These are phyloP conservation scores for Scutellaria baicalensis DNA, from an alignment of 257 asterid genomes.

Conservation along the genomic window DNA sequence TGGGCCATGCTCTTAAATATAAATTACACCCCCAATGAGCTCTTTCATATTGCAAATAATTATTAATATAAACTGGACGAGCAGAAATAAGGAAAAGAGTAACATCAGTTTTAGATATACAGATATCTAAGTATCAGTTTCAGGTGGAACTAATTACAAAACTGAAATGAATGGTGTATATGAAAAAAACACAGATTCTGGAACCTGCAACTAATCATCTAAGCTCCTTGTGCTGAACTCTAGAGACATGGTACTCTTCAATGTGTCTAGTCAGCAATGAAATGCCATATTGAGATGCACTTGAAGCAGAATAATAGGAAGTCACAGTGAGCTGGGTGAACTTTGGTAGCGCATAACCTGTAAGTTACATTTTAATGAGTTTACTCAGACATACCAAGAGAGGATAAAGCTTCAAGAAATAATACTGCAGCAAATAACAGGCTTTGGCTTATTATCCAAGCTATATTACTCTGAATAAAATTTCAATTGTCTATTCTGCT, in stretches of 20 bases:
- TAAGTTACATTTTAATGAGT: constrained; percentile 18
- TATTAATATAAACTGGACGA: neutral
- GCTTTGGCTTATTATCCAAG: neutral
- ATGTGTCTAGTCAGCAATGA: constrained; percentile 68
- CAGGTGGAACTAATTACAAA: constrained; percentile 13
- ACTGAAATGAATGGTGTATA: constrained; percentile 4
- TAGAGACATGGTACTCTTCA: constrained; percentile 45
- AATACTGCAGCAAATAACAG: neutral
- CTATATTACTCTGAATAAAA: no score
- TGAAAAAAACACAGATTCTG: constrained; percentile 1
- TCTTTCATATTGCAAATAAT: neutral
- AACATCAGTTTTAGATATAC: neutral
- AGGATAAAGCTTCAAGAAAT: neutral
- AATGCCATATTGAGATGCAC: constrained; percentile 66
- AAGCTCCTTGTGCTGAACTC: constrained; percentile 40
- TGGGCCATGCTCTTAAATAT: neutral
- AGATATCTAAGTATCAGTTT: neutral
- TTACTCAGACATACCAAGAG: neutral
- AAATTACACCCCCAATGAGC: neutral
- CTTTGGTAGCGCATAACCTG: constrained; percentile 78
- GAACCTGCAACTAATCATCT: constrained; percentile 42
- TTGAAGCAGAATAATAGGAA: constrained; percentile 79
- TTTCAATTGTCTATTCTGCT: no score
- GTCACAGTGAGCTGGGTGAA: constrained; percentile 75
- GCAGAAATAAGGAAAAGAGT: neutral